Percentiles rank a stretch among this genome's conserved stretches.
Evolutionary conservation across 1,284 basidiomycete species (phyloP).

Genomic region (Prillingera fragicola): DNA sequence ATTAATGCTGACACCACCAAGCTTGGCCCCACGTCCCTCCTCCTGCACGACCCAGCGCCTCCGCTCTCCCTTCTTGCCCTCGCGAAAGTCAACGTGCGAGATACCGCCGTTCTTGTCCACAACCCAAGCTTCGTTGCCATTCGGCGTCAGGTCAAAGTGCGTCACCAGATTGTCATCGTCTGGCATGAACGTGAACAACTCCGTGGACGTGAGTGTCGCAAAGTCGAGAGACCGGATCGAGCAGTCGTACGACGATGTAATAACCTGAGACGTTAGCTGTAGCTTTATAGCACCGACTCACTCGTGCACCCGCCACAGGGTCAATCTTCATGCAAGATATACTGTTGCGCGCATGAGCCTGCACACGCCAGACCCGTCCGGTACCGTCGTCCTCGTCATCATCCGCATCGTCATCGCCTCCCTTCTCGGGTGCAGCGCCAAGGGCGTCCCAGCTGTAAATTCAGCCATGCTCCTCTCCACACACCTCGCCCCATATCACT

Average conservation of each 20-base stretch:
- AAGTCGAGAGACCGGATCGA: slow-evolving; percentile 49
- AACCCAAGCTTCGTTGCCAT: slow-evolving; percentile 47
- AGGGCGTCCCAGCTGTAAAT: slow-evolving; percentile 41
- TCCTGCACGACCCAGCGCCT: slow-evolving; percentile 42
- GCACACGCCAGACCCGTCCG: slow-evolving; percentile 46
- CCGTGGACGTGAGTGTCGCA: slow-evolving; percentile 40
- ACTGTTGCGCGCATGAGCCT: slow-evolving; percentile 44
- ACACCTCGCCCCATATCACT: slow-evolving; percentile 24
- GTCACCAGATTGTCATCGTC: slow-evolving; percentile 49
- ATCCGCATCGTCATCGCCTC: slow-evolving; percentile 22
- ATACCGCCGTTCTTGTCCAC: slow-evolving; percentile 50
- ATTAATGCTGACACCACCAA: slow-evolving; percentile 47
- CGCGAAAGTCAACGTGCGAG: slow-evolving; percentile 48
- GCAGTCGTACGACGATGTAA: slow-evolving; percentile 50
- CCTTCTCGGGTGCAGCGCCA: slow-evolving; percentile 21
- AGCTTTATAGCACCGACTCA: slow-evolving; percentile 24
- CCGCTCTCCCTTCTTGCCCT: slow-evolving; percentile 21
- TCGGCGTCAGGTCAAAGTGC: slow-evolving; percentile 49
- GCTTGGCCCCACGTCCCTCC: slow-evolving; percentile 40
- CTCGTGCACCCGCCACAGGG: slow-evolving; percentile 39
- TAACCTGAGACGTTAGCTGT: slow-evolving; percentile 35
- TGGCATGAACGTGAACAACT: slow-evolving; percentile 46
- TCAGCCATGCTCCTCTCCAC: neutral
- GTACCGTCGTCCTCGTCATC: slow-evolving; percentile 20
- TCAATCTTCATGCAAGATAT: slow-evolving; percentile 48